A percentile compares a stretch with the other conserved stretches of the same genome.
phyloP scores from a whole-genome alignment of 352 stramenopile genomes.

The Phytophthora pisi region DNA sequence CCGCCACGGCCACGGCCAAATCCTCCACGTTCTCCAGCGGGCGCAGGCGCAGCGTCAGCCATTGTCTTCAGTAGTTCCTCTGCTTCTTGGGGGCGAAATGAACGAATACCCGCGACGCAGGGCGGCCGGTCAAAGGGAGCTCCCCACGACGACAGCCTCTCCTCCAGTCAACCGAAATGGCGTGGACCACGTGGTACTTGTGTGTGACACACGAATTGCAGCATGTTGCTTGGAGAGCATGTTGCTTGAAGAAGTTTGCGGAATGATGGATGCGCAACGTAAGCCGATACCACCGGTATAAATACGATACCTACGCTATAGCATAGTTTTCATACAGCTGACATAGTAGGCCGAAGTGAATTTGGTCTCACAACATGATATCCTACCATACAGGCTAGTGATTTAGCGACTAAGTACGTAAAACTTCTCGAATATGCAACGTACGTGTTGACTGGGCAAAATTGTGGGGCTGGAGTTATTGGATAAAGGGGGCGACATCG shows the following conservation, averaged over 20 bases:
- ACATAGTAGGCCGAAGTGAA: too few species aligned
- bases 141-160: slow-evolving; percentile 6
- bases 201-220: neutral
- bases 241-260: neutral
- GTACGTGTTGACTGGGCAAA: slow-evolving; percentile 21
- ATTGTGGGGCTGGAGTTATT: slow-evolving; percentile 33
- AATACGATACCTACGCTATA: neutral
- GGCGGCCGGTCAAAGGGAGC: too few species aligned
- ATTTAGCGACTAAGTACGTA: neutral
- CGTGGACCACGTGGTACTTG: neutral
- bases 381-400: too few species aligned
- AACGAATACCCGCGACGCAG: slow-evolving; percentile 62
- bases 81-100: slow-evolving; percentile 83
- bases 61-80: slow-evolving; percentile 50
- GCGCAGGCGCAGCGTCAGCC: slow-evolving; percentile 70
- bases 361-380: neutral
- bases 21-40: slow-evolving; percentile 91
- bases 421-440: slow-evolving; percentile 11
- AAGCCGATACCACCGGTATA: neutral
- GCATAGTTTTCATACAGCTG: neutral
- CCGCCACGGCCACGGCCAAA: slow-evolving; percentile 92
- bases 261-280: neutral
- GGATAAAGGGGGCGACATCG: slow-evolving; percentile 24
- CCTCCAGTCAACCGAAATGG: slow-evolving; percentile 40
- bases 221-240: neutral